Evolutionary conservation across 352 stramenopile species (phyloP).

Genomic region (Hyaloperonospora brassicae): DNA sequence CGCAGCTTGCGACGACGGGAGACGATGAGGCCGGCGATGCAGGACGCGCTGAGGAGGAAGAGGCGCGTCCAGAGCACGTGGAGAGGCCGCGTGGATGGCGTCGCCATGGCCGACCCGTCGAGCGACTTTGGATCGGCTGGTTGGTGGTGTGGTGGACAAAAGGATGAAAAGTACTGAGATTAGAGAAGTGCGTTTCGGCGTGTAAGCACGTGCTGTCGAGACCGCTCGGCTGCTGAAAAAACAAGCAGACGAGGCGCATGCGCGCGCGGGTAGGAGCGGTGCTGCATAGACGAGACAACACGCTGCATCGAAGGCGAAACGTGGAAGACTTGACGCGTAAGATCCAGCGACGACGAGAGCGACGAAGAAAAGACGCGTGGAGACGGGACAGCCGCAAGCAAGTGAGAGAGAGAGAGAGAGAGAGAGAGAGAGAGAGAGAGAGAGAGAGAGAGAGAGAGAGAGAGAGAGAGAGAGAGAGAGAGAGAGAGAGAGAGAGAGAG

Average conservation of each 20-base stretch:
- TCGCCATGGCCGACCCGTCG: neutral
- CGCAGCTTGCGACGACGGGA: slow-evolving; percentile 60
- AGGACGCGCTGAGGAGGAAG: slow-evolving; percentile 64
- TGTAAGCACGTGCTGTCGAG: no score
- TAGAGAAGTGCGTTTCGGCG: no score
- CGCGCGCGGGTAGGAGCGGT: no score
- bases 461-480: neutral
- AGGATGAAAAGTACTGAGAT: neutral
- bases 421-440: neutral
- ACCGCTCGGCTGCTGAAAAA: no score
- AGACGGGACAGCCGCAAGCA: no score
- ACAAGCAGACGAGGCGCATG: no score
- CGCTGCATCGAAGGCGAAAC: no score
- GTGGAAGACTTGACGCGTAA: no score
- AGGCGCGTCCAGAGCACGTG: slow-evolving; percentile 61
- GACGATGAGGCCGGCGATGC: slow-evolving; percentile 57
- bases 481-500: neutral
- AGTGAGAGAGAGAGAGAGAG: neutral
- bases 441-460: neutral
- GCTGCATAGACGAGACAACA: no score
- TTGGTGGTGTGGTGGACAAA: neutral
- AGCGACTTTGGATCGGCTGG: neutral
- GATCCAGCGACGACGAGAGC: no score
- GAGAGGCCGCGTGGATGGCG: slow-evolving; percentile 16
- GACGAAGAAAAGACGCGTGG: no score